These are phyloP conservation scores for Schizosaccharomyces lindneri DNA, from an alignment of 805 yeast genomes.

Conservation along the genomic window DNA sequence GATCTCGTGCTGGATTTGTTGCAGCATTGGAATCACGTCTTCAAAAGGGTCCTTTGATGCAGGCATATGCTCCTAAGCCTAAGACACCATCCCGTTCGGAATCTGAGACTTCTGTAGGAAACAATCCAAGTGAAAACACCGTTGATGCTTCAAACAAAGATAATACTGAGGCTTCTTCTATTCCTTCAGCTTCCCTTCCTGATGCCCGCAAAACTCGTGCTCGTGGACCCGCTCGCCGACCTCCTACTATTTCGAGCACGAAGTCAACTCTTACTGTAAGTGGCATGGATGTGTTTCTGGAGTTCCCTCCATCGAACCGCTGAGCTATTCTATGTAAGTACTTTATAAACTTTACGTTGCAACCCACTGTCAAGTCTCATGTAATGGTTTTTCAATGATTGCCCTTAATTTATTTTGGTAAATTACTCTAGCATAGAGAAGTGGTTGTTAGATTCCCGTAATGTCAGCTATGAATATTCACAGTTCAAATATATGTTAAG, in stretches of 20 bases:
- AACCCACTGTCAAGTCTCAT: too few relatives aligned
- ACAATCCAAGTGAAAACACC: background rate
- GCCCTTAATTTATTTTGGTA: too few relatives aligned
- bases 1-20: background rate
- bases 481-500: too few relatives aligned
- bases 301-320: background rate
- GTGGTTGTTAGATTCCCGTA: too few relatives aligned
- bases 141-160: background rate
- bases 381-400: too few relatives aligned
- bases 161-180: background rate
- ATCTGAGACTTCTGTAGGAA: background rate
- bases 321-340: too few relatives aligned
- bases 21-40: background rate
- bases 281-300: background rate
- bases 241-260: background rate
- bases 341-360: too few relatives aligned
- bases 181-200: background rate
- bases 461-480: too few relatives aligned
- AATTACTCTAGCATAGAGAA: too few relatives aligned
- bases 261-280: background rate
- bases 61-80: background rate
- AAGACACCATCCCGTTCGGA: background rate
- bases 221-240: background rate
- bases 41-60: background rate
- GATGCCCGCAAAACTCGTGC: background rate